Percentiles rank a stretch among this genome's conserved stretches.
These are phyloP conservation scores for Pseudoscleropodium purum DNA, from an alignment of 225 moss, liverwort and hornwort genomes.

Conservation along the genomic window DNA sequence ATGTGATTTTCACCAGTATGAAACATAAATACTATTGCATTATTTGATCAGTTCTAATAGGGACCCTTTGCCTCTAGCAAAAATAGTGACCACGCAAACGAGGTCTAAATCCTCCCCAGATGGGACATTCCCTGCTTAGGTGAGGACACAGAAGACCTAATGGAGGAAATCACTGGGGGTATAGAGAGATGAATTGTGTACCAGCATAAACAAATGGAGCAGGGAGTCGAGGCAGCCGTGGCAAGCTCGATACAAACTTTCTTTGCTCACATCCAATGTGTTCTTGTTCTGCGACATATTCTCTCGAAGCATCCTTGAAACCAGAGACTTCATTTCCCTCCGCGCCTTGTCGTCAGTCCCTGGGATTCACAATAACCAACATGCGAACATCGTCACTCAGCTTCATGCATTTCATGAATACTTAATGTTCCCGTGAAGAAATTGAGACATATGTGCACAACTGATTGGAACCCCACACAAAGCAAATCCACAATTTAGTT, in stretches of 20 bases:
- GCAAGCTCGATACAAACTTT: conserved; percentile 70
- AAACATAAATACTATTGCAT: not conserved
- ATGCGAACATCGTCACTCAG: not conserved
- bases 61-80: not conserved
- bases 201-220: conserved; percentile 74
- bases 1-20: not conserved
- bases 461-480: too few relatives aligned
- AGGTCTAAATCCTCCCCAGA: too few relatives aligned
- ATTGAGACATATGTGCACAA: too few relatives aligned
- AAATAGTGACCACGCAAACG: too few relatives aligned
- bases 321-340: conserved; percentile 77
- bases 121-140: too few relatives aligned
- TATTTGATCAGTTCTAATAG: too few relatives aligned
- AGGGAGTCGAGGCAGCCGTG: conserved; percentile 73
- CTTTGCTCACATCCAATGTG: conserved; percentile 69
- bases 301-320: conserved; percentile 80
- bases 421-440: too few relatives aligned
- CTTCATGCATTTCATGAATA: not conserved
- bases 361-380: not conserved
- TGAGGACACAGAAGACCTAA: not conserved
- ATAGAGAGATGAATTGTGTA: not conserved
- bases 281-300: conserved; percentile 66
- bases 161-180: not conserved
- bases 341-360: conserved; percentile 82
- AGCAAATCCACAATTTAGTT: not conserved